Evolutionary conservation across 2,329 filamentous ascomycete genomes (phyloP).

Genomic region (Fusarium sp.): DNA sequence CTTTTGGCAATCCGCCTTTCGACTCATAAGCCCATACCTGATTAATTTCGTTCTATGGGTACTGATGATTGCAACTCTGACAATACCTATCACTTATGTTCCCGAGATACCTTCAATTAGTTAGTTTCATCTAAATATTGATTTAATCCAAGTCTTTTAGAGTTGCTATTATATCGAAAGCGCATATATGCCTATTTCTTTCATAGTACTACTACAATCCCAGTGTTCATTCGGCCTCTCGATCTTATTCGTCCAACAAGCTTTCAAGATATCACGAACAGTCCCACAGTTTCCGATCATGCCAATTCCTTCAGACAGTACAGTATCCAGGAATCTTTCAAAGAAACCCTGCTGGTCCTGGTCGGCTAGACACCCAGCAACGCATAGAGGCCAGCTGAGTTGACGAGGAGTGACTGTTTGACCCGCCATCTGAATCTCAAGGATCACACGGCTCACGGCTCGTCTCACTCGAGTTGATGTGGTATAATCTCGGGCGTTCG

Average conservation of each 20-base stretch:
- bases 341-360: background rate
- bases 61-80: background rate
- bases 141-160: rapidly evolving
- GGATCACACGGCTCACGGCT: background rate
- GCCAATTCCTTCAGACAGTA: rapidly evolving
- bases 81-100: background rate
- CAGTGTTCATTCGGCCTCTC: background rate
- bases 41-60: rapidly evolving
- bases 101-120: background rate
- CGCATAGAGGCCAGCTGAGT: background rate
- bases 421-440: background rate
- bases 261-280: background rate
- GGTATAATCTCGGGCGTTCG: rapidly evolving
- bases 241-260: background rate
- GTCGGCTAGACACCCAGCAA: background rate
- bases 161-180: background rate
- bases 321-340: background rate
- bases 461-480: background rate
- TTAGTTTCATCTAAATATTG: background rate
- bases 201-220: background rate
- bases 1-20: background rate
- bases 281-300: slow-evolving; percentile 7
- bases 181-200: background rate
- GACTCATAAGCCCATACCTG: background rate
- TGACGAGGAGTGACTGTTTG: background rate